Conservation (phyloP, 148 eudicot genomes). For the Nyssa sinensis region DNA sequence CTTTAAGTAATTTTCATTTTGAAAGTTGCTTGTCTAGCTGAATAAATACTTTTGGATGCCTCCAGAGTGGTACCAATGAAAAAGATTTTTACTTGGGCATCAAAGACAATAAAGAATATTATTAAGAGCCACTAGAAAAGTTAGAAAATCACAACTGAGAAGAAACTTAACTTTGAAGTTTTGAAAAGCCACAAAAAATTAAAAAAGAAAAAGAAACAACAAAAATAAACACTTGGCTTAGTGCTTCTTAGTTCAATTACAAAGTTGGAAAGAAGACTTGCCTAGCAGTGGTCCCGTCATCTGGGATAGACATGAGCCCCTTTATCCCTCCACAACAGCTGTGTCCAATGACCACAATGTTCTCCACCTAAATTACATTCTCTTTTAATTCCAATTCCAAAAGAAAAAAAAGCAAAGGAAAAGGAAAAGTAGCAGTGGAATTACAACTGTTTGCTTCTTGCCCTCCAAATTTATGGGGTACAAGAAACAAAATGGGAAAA, state of each 20-base stretch:
- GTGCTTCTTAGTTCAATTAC: too few relatives aligned
- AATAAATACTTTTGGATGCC: slow-evolving; percentile 9
- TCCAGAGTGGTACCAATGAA: background rate
- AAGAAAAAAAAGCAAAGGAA: background rate
- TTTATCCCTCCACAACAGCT: slow-evolving; percentile 97
- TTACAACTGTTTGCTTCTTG: background rate
- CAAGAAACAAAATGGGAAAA: background rate
- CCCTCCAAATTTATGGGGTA: background rate
- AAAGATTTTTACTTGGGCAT: background rate
- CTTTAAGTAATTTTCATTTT: background rate
- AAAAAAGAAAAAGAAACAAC: background rate
- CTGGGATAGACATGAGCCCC: slow-evolving; percentile 94
- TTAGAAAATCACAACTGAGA: background rate
- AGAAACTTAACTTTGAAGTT: background rate
- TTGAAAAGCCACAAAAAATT: background rate
- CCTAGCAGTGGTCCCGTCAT: slow-evolving; percentile 81
- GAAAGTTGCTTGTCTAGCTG: background rate
- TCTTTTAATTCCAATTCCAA: background rate
- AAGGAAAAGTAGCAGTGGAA: background rate
- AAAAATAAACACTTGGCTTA: too few relatives aligned
- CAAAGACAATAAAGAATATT: background rate
- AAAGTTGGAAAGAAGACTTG: slow-evolving; percentile 20
- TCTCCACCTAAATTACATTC: slow-evolving; percentile 66
- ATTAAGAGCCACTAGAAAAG: background rate
- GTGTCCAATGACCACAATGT: slow-evolving; percentile 89